phyloP scores from a whole-genome alignment of 208 protist species.

The Leptomonas seymouri region DNA sequence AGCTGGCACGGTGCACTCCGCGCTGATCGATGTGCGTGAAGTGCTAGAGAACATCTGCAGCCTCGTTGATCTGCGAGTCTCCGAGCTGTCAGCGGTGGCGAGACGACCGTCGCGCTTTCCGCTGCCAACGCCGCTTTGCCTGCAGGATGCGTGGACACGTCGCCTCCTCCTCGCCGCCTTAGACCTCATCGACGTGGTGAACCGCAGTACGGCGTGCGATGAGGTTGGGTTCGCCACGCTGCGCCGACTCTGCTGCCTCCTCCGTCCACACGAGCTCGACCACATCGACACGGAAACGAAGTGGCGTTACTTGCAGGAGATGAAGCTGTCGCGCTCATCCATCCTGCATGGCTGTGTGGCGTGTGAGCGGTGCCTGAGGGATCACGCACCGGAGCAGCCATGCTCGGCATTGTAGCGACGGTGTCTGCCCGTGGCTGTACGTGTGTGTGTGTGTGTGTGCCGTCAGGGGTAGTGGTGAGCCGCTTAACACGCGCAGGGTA shows the following conservation, averaged over 20 bases:
- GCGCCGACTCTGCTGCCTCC: conserved; percentile 46
- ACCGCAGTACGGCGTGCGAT: conserved; percentile 69
- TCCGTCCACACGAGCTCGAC: conserved; percentile 48
- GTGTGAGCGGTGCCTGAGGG: conserved; percentile 37
- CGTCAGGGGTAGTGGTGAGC: neutral
- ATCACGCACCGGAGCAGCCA: conserved; percentile 14
- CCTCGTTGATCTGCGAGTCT: conserved; percentile 22
- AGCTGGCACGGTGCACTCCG: conserved; percentile 46
- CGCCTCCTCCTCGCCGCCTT: conserved; percentile 54
- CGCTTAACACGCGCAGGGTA: no score
- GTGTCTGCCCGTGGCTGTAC: neutral
- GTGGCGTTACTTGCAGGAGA: conserved; percentile 64
- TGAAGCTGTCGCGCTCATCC: conserved; percentile 67
- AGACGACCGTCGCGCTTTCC: neutral
- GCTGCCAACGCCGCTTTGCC: conserved; percentile 2
- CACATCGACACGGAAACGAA: conserved; percentile 69
- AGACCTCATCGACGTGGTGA: conserved; percentile 68
- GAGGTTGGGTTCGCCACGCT: conserved; percentile 73
- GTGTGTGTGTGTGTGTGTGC: neutral
- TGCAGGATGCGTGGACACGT: conserved; percentile 37
- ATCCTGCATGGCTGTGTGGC: conserved; percentile 52
- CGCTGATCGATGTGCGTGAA: conserved; percentile 27
- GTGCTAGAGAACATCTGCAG: conserved; percentile 33
- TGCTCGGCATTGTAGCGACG: conserved; percentile 22
- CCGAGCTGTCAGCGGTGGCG: neutral